These are phyloP conservation scores for Pseudoturritis turrita DNA, from an alignment of 345 rosid genomes.

Conservation along the genomic window DNA sequence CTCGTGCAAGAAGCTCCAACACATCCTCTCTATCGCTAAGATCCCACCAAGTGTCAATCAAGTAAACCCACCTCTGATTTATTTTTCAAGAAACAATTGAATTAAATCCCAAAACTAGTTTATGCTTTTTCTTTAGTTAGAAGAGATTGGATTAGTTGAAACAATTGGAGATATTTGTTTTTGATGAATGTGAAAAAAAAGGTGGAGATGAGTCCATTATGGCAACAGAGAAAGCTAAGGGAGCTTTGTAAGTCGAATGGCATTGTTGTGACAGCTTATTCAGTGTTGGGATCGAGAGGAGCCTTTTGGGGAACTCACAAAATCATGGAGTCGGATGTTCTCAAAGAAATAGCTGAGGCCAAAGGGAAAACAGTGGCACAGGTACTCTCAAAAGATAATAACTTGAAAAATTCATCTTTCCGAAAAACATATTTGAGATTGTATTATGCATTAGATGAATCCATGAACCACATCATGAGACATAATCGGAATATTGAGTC, in stretches of 20 bases:
- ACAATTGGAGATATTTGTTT: neutral
- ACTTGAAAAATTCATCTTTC: neutral
- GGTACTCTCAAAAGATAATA: slow-evolving; percentile 27
- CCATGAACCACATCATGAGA: neutral
- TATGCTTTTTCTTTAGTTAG: neutral
- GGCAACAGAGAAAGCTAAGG: slow-evolving; percentile 70
- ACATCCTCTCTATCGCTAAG: slow-evolving; percentile 53
- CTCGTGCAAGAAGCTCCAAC: slow-evolving; percentile 60
- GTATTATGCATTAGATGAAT: neutral
- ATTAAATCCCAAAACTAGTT: no score
- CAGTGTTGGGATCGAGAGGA: slow-evolving; percentile 61
- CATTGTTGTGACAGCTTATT: slow-evolving; percentile 53
- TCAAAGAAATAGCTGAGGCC: slow-evolving; percentile 54
- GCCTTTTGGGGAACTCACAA: slow-evolving; percentile 62
- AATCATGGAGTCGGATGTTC: slow-evolving; percentile 57
- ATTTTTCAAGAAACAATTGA: no score
- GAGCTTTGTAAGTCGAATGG: slow-evolving; percentile 55
- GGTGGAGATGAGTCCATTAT: slow-evolving; percentile 86
- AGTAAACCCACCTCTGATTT: slow-evolving; percentile 29
- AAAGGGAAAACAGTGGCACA: slow-evolving; percentile 74
- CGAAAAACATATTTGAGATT: neutral
- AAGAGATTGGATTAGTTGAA: neutral
- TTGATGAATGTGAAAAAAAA: slow-evolving; percentile 22
- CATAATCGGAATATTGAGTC: neutral
- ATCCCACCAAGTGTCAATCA: slow-evolving; percentile 79